Evolutionary conservation across 2,329 filamentous ascomycete species (phyloP).

Genomic region (Sarocladium strictum): DNA sequence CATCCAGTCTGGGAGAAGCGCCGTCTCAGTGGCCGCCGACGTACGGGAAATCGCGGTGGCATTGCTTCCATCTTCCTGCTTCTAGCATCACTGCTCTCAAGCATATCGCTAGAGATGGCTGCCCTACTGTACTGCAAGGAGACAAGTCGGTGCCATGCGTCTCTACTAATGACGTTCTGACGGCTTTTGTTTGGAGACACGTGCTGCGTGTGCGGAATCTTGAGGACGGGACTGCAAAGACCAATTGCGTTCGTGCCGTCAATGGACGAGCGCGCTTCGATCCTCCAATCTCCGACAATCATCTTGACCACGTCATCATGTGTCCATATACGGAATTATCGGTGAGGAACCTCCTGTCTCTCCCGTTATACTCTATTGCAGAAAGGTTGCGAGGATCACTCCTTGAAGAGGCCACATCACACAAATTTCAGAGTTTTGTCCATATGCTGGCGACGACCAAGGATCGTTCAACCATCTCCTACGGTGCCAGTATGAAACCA

Average conservation of each 20-base stretch:
- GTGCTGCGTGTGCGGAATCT: background rate
- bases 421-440: background rate
- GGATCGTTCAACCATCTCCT: background rate
- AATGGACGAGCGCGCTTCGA: background rate
- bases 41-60: background rate
- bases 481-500: conserved; percentile 1
- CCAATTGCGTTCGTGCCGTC: background rate
- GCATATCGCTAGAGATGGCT: background rate
- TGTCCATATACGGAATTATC: background rate
- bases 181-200: conserved; percentile 4
- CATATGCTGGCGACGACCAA: background rate
- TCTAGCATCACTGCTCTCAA: background rate
- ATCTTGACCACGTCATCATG: background rate
- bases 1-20: background rate
- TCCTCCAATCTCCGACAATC: background rate
- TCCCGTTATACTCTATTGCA: background rate
- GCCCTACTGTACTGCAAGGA: background rate
- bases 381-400: background rate
- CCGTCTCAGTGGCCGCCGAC: background rate
- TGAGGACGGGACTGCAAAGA: background rate
- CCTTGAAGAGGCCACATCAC: background rate
- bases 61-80: background rate
- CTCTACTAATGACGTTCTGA: conserved; percentile 2
- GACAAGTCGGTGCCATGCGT: background rate
- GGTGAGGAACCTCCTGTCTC: background rate